phyloP scores from a whole-genome alignment of 306 rosid species.

The Corylus avellana region DNA sequence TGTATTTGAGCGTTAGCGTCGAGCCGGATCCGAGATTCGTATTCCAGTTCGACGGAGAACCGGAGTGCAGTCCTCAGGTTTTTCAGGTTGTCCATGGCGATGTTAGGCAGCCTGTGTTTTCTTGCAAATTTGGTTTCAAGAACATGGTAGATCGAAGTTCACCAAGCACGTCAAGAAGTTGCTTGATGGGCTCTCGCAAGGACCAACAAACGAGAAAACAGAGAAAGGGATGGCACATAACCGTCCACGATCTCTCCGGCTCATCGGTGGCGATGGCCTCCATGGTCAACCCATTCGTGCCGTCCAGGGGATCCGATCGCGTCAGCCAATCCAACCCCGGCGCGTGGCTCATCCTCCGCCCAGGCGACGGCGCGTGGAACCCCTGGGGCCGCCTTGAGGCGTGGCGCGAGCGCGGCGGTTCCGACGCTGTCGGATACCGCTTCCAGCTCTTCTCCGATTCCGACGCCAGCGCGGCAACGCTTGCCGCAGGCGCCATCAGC shows the following conservation, averaged over 20 bases:
- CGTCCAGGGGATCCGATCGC: slow-evolving; percentile 62
- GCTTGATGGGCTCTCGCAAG: slow-evolving; percentile 57
- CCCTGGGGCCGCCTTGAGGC: slow-evolving; percentile 79
- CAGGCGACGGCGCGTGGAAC: slow-evolving; percentile 60
- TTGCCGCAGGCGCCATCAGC: slow-evolving; percentile 57
- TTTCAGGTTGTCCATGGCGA: slow-evolving; percentile 67
- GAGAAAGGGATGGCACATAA: slow-evolving; percentile 71
- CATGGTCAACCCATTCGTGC: slow-evolving; percentile 72
- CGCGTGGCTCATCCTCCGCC: slow-evolving; percentile 71
- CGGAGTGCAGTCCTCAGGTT: slow-evolving; percentile 74
- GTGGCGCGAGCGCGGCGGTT: slow-evolving; percentile 67
- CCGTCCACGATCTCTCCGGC: slow-evolving; percentile 73
- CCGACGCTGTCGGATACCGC: slow-evolving; percentile 63
- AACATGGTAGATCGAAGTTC: slow-evolving; percentile 54
- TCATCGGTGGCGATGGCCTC: slow-evolving; percentile 72
- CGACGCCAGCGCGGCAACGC: slow-evolving; percentile 45
- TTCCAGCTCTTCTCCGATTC: slow-evolving; percentile 49
- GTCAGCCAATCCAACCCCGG: slow-evolving; percentile 75
- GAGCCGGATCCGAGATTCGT: slow-evolving; percentile 78
- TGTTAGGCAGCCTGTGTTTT: slow-evolving; percentile 65
- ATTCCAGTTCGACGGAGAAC: slow-evolving; percentile 76
- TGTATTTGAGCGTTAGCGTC: slow-evolving; percentile 58
- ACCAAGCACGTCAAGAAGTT: slow-evolving; percentile 44
- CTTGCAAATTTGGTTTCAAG: slow-evolving; percentile 77
- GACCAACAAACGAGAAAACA: slow-evolving; percentile 57